Conservation (phyloP, 306 rosid species). For the Chamaecrista fasciculata region DNA sequence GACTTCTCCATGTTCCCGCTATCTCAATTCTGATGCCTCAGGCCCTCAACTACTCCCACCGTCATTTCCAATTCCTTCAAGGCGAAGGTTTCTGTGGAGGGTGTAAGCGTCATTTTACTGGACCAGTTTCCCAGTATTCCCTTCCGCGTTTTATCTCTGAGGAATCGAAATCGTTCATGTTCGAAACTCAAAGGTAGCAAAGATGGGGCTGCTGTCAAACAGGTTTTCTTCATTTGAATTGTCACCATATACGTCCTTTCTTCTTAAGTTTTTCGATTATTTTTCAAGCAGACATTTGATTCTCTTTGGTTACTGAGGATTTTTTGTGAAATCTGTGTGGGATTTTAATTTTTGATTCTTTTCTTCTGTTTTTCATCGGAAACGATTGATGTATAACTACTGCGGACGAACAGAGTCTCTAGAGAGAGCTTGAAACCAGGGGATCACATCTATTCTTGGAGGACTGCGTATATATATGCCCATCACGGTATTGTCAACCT, state of each 20-base stretch:
- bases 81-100: constrained; percentile 16
- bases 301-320: constrained; percentile 1
- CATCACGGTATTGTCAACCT: constrained; percentile 69
- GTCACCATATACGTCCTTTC: not conserved
- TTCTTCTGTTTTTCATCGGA: not conserved
- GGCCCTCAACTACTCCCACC: too few relatives aligned
- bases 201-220: constrained; percentile 78
- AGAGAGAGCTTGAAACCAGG: constrained; percentile 69
- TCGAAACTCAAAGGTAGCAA: not conserved
- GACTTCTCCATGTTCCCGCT: not conserved
- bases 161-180: not conserved
- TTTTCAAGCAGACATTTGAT: not conserved
- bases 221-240: constrained; percentile 40
- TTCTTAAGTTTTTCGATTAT: not conserved
- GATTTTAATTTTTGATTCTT: not conserved
- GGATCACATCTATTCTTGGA: constrained; percentile 94
- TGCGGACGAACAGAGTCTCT: constrained; percentile 43
- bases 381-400: not conserved
- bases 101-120: not conserved
- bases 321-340: not conserved
- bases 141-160: not conserved
- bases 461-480: constrained; percentile 82
- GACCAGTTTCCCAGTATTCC: not conserved
- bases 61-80: constrained; percentile 10
- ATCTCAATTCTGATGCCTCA: not conserved